Evolutionary conservation across 352 stramenopile genomes (phyloP).

Genomic region (Pythium biforme): DNA sequence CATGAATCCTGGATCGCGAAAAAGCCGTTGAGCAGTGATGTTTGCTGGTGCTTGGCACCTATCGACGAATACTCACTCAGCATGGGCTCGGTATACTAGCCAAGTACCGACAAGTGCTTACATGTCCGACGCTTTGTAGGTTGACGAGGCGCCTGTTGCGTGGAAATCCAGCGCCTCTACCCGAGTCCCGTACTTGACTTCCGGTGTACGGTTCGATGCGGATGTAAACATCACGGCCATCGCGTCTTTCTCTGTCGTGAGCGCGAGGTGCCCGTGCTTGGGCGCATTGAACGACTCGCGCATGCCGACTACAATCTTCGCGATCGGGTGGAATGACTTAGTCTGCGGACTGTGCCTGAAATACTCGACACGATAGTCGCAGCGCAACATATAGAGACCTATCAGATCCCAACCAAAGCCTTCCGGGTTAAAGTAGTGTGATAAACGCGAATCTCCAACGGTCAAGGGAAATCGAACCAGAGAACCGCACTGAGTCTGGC

Average conservation of each 20-base stretch:
- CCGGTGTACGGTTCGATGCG: constrained; percentile 41
- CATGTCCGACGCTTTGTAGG: constrained; percentile 58
- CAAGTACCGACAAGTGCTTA: constrained; percentile 15
- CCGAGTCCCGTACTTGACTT: constrained; percentile 41
- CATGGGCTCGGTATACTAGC: too few relatives aligned
- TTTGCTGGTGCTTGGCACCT: constrained; percentile 64
- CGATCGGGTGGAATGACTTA: constrained; percentile 29
- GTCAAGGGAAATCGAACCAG: constrained; percentile 16
- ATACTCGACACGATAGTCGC: constrained; percentile 63
- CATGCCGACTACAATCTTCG: constrained; percentile 42
- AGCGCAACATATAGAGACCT: constrained; percentile 69
- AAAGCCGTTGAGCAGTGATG: constrained; percentile 36
- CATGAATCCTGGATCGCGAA: constrained; percentile 62
- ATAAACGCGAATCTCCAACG: too few relatives aligned
- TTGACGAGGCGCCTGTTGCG: constrained; percentile 45
- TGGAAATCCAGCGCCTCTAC: constrained; percentile 24
- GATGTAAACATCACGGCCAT: constrained; percentile 81
- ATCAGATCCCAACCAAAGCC: background rate
- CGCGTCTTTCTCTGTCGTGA: constrained; percentile 45
- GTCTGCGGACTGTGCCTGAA: constrained; percentile 37
- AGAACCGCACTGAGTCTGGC: constrained; percentile 53
- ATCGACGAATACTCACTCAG: background rate
- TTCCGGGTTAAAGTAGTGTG: too few relatives aligned
- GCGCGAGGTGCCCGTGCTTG: constrained; percentile 71
- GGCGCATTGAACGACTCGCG: constrained; percentile 47